A percentile compares a stretch with the other conserved stretches of the same genome.
Conservation (phyloP, 208 protist species). For the Novymonas esmeraldas region DNA sequence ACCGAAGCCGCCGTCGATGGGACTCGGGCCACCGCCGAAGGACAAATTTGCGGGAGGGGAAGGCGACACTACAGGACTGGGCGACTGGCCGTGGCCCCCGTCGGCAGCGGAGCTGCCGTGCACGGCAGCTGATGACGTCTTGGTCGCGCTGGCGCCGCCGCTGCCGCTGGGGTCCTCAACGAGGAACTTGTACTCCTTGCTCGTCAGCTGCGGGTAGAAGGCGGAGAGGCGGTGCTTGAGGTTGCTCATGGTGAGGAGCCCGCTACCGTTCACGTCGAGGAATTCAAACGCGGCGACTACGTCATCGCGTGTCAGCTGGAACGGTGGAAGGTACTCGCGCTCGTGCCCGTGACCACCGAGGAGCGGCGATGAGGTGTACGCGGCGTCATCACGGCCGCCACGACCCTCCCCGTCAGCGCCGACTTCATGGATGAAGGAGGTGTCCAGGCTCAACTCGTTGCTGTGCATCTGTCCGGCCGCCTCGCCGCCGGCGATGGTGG, state of each 20-base stretch:
- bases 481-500: background rate
- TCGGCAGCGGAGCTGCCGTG: slow-evolving; percentile 1
- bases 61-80: background rate
- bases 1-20: background rate
- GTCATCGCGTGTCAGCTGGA: slow-evolving; percentile 77
- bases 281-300: slow-evolving; percentile 93
- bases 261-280: slow-evolving; percentile 87
- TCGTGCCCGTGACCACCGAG: background rate
- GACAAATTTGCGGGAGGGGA: background rate
- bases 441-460: slow-evolving; percentile 6
- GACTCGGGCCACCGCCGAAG: background rate
- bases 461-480: background rate
- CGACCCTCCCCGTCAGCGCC: background rate
- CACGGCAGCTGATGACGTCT: background rate
- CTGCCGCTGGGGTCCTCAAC: slow-evolving; percentile 66
- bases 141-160: slow-evolving; percentile 3
- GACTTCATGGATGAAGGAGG: background rate
- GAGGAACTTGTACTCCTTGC: slow-evolving; percentile 93
- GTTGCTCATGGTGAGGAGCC: slow-evolving; percentile 76
- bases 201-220: slow-evolving; percentile 93
- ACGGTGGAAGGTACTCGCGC: slow-evolving; percentile 23
- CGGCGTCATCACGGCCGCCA: slow-evolving; percentile 1
- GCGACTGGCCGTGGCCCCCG: background rate
- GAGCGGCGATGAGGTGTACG: background rate
- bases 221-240: slow-evolving; percentile 89